Conservation (phyloP, 169 alveolate species). For the Babesia sp. region DNA sequence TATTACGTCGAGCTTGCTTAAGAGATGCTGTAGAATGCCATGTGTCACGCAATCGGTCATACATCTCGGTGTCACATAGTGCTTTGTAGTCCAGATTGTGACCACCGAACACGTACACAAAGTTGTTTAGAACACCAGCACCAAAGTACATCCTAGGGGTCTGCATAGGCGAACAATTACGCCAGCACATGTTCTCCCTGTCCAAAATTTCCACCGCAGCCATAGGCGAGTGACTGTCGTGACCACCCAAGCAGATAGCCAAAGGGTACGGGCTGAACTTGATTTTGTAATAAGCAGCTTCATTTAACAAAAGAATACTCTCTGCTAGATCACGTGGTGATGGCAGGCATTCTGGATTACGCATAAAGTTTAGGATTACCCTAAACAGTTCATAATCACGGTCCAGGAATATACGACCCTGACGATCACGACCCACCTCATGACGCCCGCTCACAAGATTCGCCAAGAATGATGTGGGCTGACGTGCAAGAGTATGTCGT, state of each 20-base stretch:
- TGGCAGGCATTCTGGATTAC: slow-evolving; percentile 78
- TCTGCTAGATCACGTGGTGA: slow-evolving; percentile 80
- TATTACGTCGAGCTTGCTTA: slow-evolving; percentile 82
- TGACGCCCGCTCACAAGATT: slow-evolving; percentile 80
- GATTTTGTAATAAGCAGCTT: slow-evolving; percentile 81
- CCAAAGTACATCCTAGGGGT: slow-evolving; percentile 83
- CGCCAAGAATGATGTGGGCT: slow-evolving; percentile 78
- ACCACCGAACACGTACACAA: slow-evolving; percentile 86
- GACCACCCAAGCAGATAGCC: slow-evolving; percentile 82
- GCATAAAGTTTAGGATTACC: slow-evolving; percentile 78
- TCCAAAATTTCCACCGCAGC: slow-evolving; percentile 81
- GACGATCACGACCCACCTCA: slow-evolving; percentile 80
- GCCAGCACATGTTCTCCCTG: slow-evolving; percentile 84
- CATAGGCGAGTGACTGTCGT: slow-evolving; percentile 80
- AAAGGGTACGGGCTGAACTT: slow-evolving; percentile 85
- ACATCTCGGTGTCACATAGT: slow-evolving; percentile 87
- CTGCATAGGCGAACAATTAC: slow-evolving; percentile 85
- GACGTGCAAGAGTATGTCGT: slow-evolving; percentile 80
- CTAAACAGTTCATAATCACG: slow-evolving; percentile 85
- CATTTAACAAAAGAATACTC: slow-evolving; percentile 76
- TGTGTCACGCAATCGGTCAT: slow-evolving; percentile 83
- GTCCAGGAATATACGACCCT: slow-evolving; percentile 85
- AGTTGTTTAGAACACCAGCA: slow-evolving; percentile 77
- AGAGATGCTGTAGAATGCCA: slow-evolving; percentile 82
- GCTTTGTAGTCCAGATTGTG: slow-evolving; percentile 89